Evolutionary conservation across 306 rosid genomes (phyloP), one percentile per base, ranked within the genome.

Genomic region (Cyclanthera cordifolia): DNA sequence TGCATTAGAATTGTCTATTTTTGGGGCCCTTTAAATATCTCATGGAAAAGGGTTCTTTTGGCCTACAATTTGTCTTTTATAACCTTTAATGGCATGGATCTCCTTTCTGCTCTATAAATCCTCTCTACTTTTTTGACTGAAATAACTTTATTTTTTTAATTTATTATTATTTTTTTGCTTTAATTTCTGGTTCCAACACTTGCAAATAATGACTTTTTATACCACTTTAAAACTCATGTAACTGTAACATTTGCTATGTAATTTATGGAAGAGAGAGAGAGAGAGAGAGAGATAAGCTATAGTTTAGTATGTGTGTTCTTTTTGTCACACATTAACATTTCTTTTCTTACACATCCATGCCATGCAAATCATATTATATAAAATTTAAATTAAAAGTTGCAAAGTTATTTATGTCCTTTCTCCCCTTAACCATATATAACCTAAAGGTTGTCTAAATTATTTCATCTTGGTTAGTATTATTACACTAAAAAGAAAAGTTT

Each of bases 31-130:
- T 52, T 66, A 77, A 69, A 82, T 54, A 72, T 83, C 85, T 77
- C 45, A 74, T 75, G 76, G 69, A 80, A 83, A 88, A 82, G 80
- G 77, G 80, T 28, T 81, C 73, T 71, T 75, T 77, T 88, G 86
- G 85, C 85, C 83, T 81, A 77, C 76, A 77, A 72, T 81, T 83
- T 76, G 77, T 46, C 46, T 37, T 37, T 37, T 37, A 37, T 37
- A 37, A 37, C 43, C 43, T 76, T 89, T 86, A 85, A 79, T 75
- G 85, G 88, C 89, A 81, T 84, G 89, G 66, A 85, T 71, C 74
- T 78, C 76, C 67, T 73, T 76, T 55, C 47, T 69, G 74, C 78
- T 74, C 75, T 70, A 65, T 41, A 77, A 70, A 65, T 78, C 73
- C 84, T 78, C 70, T 34, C 51, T 17, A 14, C 39, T 79, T 71